phyloP scores from a whole-genome alignment of 805 yeast genomes.

The Saitoella complicata region DNA sequence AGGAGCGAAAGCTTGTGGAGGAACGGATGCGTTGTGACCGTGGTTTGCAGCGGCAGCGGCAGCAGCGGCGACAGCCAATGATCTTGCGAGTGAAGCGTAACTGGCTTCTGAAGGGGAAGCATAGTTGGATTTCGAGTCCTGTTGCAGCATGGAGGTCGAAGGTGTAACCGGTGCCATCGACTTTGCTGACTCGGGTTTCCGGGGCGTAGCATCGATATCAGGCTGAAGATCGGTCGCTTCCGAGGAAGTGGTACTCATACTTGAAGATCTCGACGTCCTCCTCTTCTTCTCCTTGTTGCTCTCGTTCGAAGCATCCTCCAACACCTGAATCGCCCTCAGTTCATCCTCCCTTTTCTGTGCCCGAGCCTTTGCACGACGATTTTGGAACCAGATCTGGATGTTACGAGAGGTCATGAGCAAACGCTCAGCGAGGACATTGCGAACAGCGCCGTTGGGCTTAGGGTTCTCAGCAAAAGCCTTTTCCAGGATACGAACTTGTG shows the following conservation, averaged over 20 bases:
- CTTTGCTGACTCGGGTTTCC: not conserved
- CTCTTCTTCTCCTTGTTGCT: too few species aligned
- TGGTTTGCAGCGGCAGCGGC: not conserved
- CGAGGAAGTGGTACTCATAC: too few species aligned
- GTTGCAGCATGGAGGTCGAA: not conserved
- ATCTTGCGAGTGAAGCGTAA: constrained; percentile 11
- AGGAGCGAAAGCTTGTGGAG: too few species aligned
- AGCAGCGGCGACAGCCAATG: constrained; percentile 9
- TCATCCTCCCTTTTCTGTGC: constrained; percentile 3
- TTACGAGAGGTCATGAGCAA: constrained; percentile 5
- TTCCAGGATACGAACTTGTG: constrained; percentile 9
- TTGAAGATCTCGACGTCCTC: too few species aligned
- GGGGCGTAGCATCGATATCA: too few species aligned
- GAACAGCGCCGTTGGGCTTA: constrained; percentile 3
- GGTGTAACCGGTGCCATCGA: constrained; percentile 6
- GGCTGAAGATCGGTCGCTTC: too few species aligned
- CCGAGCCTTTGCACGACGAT: constrained; percentile 9
- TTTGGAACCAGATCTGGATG: constrained; percentile 12
- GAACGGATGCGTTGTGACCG: too few species aligned
- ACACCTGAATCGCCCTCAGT: constrained; percentile 9
- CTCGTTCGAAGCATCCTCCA: constrained; percentile 2
- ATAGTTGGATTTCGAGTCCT: constrained; percentile 6
- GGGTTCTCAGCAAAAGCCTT: constrained; percentile 10
- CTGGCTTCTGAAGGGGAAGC: constrained; percentile 11
- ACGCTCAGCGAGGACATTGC: constrained; percentile 8